Evolutionary conservation across 805 yeast species (phyloP).

Genomic region (Pichia kluyveri): DNA sequence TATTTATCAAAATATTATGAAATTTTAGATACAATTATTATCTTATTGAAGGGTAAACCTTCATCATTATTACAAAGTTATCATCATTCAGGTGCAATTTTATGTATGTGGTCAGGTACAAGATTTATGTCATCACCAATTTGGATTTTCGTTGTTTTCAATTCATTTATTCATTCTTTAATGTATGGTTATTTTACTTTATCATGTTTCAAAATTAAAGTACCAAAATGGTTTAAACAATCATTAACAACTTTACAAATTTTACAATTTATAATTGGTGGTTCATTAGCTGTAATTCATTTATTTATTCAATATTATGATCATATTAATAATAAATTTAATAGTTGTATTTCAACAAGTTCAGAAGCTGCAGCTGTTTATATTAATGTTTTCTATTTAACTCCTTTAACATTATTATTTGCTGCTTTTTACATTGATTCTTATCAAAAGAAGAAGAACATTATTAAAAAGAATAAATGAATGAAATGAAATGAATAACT

Average conservation of each 20-base stretch:
- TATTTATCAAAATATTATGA: conserved; percentile 66
- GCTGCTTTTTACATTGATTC: conserved; percentile 58
- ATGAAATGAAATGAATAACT: too few relatives aligned
- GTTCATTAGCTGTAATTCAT: conserved; percentile 56
- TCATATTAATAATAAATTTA: conserved; percentile 30
- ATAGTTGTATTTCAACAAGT: conserved; percentile 44
- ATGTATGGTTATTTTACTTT: conserved; percentile 66
- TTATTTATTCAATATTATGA: conserved; percentile 53
- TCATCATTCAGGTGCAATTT: conserved; percentile 74
- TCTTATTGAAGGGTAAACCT: conserved; percentile 58
- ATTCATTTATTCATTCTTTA: conserved; percentile 67
- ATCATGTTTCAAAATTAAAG: conserved; percentile 46
- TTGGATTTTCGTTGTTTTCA: conserved; percentile 74
- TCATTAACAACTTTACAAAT: conserved; percentile 59
- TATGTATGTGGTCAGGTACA: conserved; percentile 76
- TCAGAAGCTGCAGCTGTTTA: conserved; percentile 56
- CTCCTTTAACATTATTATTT: conserved; percentile 60
- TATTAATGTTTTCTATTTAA: conserved; percentile 54
- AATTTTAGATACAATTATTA: conserved; percentile 59
- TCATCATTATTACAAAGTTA: conserved; percentile 61
- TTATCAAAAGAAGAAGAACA: conserved; percentile 20
- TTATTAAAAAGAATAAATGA: too few relatives aligned
- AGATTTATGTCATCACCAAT: conserved; percentile 65
- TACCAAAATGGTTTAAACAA: conserved; percentile 50
- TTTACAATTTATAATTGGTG: conserved; percentile 60